These are phyloP conservation scores for Rehmannia glutinosa DNA, from an alignment of 257 asterid species.

Conservation along the genomic window DNA sequence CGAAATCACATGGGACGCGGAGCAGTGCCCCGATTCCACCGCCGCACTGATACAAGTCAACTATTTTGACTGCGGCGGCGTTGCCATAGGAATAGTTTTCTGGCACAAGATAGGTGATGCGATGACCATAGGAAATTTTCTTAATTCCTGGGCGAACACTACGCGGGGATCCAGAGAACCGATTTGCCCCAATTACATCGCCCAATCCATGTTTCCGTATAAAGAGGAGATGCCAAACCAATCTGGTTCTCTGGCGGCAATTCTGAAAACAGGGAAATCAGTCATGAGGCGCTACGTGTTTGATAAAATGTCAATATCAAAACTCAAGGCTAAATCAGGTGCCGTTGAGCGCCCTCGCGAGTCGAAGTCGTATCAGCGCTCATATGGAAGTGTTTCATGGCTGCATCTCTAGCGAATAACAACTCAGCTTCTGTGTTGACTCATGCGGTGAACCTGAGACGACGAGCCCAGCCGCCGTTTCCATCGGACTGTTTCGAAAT, in stretches of 20 bases:
- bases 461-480: not conserved
- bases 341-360: not conserved
- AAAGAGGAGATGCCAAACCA: not conserved
- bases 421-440: not conserved
- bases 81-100: slow-evolving; percentile 3
- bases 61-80: slow-evolving; percentile 16
- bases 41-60: slow-evolving; percentile 2
- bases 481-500: slow-evolving; percentile 11
- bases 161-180: not conserved
- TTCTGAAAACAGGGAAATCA: not conserved
- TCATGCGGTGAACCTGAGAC: slow-evolving; percentile 21
- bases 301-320: slow-evolving; percentile 7
- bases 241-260: not conserved
- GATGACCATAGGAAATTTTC: not conserved
- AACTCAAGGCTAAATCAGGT: slow-evolving; percentile 6
- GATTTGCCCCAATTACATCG: not conserved
- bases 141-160: slow-evolving; percentile 9
- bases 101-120: slow-evolving; percentile 11
- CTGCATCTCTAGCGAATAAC: not conserved
- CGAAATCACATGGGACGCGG: not conserved
- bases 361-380: slow-evolving; percentile 19
- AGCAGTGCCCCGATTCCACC: not conserved
- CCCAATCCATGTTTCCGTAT: slow-evolving; percentile 7
- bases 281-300: slow-evolving; percentile 14
- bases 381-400: slow-evolving; percentile 17